phyloP scores from a whole-genome alignment of 345 rosid genomes.

The Ceriops tagal region DNA sequence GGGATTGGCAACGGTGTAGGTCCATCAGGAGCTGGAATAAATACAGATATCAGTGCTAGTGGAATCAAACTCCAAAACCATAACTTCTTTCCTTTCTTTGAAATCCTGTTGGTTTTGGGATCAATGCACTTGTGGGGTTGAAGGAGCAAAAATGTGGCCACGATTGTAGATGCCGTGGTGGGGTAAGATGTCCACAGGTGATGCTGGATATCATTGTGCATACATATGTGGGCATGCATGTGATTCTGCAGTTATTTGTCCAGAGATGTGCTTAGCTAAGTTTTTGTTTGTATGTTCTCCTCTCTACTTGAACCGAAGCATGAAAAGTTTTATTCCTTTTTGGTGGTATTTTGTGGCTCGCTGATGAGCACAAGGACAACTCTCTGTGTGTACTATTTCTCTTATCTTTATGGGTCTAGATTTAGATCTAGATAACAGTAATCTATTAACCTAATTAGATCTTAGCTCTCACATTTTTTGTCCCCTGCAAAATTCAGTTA shows the following conservation, averaged over 20 bases:
- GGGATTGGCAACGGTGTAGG: constrained; percentile 41
- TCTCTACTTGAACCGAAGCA: constrained; percentile 8
- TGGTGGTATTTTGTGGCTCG: constrained; percentile 4
- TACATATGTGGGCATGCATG: constrained; percentile 24
- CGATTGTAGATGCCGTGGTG: constrained; percentile 6
- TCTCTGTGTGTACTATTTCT: not conserved
- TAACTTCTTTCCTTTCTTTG: constrained; percentile 1
- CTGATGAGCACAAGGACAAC: constrained; percentile 5
- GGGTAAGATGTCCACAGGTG: constrained; percentile 17
- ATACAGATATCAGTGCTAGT: constrained; percentile 37
- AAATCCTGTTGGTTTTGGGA: constrained; percentile 19
- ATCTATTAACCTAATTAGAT: constrained; percentile 12
- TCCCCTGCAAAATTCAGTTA: no score
- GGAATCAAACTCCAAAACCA: constrained; percentile 23
- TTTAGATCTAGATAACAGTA: constrained; percentile 21
- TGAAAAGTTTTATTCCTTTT: constrained; percentile 14
- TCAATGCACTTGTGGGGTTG: constrained; percentile 35
- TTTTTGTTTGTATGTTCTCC: constrained; percentile 17
- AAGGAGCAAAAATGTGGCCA: not conserved
- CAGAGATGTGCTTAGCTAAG: constrained; percentile 29
- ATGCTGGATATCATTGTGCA: constrained; percentile 26
- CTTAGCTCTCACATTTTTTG: not conserved
- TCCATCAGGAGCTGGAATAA: constrained; percentile 41
- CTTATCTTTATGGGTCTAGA: constrained; percentile 20
- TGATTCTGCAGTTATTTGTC: constrained; percentile 28